Evolutionary conservation across 73 alveolate species (phyloP), one percentile per base, ranked within the genome.

Genomic region (Symbiodinium natans): DNA sequence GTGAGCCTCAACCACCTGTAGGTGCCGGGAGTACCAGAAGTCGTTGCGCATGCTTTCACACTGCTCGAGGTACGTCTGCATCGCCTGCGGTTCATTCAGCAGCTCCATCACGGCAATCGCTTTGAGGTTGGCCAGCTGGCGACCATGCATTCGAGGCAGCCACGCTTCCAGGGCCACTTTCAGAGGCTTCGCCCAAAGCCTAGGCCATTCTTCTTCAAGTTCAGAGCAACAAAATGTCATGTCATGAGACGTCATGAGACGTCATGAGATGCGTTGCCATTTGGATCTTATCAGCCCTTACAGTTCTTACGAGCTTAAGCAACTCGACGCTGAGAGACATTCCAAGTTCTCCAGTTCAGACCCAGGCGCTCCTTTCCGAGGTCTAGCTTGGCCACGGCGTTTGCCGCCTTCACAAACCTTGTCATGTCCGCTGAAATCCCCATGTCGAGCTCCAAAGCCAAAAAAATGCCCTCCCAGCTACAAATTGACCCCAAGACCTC

Each of bases 141-240:
- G 46, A 54, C 89, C 89, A 41, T 84, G 54, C 97, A 90, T 68
- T n/a, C 56, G 77, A 1, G 97, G 25, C 52, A 90, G 97, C 97
- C 97, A 90, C 34, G 89, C 80, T 84, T 25, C 46, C 86, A 90
- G 23, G 19, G 89, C 80, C 97, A 90, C 52, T 71, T 90, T 90
- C 97, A 90, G 88, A 1, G 97, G 97, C 97, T 90, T 90, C 4
- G 97, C 97, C 97, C 97, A 90, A 17, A 90, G 97, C 89, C 80
- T 63, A 9, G 36, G 36, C 38, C 29, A 6, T 25, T 25, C 80
- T 63, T 9, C n/a, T 63, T 36, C 36, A 0, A n/a, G n/a, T n/a
- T n/a, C n/a, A n/a, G n/a, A n/a, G n/a, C n/a, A 10, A 52, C 71
- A 19, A 52, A 10, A 52, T 52, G 10, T 13, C 19, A 52, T 52